phyloP scores from a whole-genome alignment of 2,329 filamentous ascomycete species.

The Neonectria punicea region DNA sequence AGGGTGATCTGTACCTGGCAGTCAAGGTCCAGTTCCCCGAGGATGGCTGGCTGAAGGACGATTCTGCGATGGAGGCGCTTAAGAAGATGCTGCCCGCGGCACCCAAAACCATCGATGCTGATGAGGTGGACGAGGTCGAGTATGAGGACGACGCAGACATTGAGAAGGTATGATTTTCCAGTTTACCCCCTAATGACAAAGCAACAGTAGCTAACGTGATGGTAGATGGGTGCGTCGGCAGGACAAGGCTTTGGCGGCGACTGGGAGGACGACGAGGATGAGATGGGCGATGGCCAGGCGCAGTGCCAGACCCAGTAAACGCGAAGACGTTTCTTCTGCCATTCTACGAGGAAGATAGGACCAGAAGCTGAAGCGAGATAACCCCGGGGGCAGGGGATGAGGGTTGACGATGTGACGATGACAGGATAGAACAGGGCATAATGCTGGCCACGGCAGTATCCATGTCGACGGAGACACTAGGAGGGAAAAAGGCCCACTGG shows the following conservation, averaged over 20 bases:
- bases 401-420: conserved; percentile 42
- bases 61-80: conserved; percentile 76
- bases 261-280: conserved; percentile 80
- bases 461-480: neutral
- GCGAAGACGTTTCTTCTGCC: neutral
- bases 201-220: conserved; percentile 24
- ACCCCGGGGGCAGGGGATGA: conserved; percentile 13
- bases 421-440: conserved; percentile 23
- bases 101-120: conserved; percentile 69
- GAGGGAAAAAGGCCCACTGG: neutral
- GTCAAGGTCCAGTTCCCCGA: conserved; percentile 91
- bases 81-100: conserved; percentile 79
- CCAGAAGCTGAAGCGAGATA: conserved; percentile 25
- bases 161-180: conserved; percentile 69
- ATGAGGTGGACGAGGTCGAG: conserved; percentile 86
- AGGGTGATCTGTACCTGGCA: conserved; percentile 87
- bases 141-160: conserved; percentile 86
- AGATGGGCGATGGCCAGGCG: conserved; percentile 71
- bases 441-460: neutral
- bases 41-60: conserved; percentile 81
- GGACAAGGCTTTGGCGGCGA: conserved; percentile 73
- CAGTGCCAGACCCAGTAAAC: conserved; percentile 80
- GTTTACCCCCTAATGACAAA: conserved; percentile 8
- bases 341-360: conserved; percentile 20
- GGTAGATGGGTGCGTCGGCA: conserved; percentile 76